Conservation (phyloP, 2,329 filamentous ascomycete genomes). For the Penicillium crustosum region DNA sequence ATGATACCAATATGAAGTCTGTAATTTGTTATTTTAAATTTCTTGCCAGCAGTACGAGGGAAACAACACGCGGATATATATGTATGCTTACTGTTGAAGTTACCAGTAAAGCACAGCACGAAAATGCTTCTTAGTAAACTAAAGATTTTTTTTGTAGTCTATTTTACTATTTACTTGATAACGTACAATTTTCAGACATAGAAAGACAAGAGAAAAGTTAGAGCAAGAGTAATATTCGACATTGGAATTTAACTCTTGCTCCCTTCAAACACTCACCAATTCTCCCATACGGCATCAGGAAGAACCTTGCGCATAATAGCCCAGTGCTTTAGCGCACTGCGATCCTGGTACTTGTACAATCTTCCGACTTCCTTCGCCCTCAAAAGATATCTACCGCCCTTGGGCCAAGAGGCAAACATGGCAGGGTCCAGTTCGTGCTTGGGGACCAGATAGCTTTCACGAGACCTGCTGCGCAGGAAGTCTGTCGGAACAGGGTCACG, state of each 20-base stretch:
- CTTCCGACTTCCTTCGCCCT: constrained; percentile 58
- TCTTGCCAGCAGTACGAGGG: neutral
- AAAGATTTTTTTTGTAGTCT: neutral
- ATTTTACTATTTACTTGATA: neutral
- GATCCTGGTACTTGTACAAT: constrained; percentile 69
- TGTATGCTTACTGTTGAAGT: neutral
- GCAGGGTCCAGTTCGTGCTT: constrained; percentile 63
- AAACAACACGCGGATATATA: neutral
- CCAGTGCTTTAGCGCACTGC: constrained; percentile 85
- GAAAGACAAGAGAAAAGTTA: neutral
- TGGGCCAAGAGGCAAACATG: constrained; percentile 41
- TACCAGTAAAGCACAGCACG: neutral
- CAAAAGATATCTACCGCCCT: constrained; percentile 44
- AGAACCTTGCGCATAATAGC: constrained; percentile 83
- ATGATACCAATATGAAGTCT: constrained; percentile 31
- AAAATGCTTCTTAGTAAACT: neutral
- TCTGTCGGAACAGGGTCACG: constrained; percentile 64
- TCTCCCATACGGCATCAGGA: constrained; percentile 77
- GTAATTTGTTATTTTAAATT: constrained; percentile 6
- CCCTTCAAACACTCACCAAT: constrained; percentile 60
- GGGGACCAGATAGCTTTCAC: constrained; percentile 70
- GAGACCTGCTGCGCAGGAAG: constrained; percentile 68
- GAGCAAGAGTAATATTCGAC: neutral
- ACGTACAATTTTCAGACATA: neutral
- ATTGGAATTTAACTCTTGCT: neutral